These are phyloP conservation scores for Gonapodya prolifera DNA, from an alignment of 192 early-diverging fungal species.

Conservation along the genomic window DNA sequence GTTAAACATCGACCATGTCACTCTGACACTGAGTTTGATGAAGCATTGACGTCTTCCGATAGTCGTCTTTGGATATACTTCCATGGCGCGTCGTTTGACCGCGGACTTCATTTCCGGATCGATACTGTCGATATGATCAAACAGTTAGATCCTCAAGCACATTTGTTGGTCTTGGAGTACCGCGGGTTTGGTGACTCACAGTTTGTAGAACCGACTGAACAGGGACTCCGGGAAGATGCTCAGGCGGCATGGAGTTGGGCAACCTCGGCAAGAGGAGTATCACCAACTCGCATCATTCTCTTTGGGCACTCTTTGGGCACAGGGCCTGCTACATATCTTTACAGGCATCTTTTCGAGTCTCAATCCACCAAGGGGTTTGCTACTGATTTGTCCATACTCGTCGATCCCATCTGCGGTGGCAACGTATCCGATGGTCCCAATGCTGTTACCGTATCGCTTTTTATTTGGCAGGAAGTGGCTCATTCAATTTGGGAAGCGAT, in stretches of 20 bases:
- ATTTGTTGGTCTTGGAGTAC: constrained; percentile 39
- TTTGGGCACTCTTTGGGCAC: constrained; percentile 31
- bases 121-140: neutral
- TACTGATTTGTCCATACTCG: neutral
- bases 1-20: neutral
- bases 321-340: constrained; percentile 14
- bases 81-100: neutral
- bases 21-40: neutral
- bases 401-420: neutral
- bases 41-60: no score
- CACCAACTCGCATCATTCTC: constrained; percentile 22
- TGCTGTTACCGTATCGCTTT: neutral
- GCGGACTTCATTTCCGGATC: neutral
- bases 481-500: neutral
- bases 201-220: constrained; percentile 20
- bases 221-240: constrained; percentile 22
- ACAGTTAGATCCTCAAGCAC: constrained; percentile 2
- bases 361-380: neutral
- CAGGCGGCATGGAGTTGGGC: constrained; percentile 30
- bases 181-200: constrained; percentile 41
- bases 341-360: neutral
- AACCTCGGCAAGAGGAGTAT: constrained; percentile 17
- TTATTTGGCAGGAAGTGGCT: neutral
- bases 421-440: neutral
- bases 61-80: neutral